phyloP scores from a whole-genome alignment of 257 asterid species.

The Hygrophila difformis region DNA sequence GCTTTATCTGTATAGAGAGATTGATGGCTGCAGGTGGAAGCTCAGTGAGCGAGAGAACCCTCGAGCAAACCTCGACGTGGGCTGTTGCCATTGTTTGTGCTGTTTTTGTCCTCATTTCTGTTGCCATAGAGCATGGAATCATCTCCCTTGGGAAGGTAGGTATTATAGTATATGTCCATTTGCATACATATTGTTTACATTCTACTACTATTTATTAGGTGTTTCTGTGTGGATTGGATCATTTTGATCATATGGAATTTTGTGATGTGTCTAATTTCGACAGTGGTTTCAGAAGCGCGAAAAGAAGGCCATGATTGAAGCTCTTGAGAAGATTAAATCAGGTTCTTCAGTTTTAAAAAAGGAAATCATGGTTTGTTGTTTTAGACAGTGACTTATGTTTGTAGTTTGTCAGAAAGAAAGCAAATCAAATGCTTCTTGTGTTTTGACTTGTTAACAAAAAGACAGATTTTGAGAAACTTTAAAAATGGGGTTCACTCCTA shows the following conservation, averaged over 20 bases:
- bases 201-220: too few species aligned
- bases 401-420: too few species aligned
- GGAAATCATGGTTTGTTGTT: too few species aligned
- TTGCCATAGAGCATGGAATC: slow-evolving; percentile 59
- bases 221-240: too few species aligned
- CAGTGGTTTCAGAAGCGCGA: slow-evolving; percentile 66
- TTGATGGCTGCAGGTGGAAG: slow-evolving; percentile 28
- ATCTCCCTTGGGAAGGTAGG: slow-evolving; percentile 55
- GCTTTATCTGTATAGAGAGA: too few species aligned
- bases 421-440: too few species aligned
- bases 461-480: too few species aligned
- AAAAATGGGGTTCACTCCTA: too few species aligned
- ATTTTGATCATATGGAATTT: too few species aligned
- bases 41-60: slow-evolving; percentile 33
- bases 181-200: too few species aligned
- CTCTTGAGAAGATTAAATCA: slow-evolving; percentile 64
- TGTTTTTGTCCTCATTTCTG: slow-evolving; percentile 44
- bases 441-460: too few species aligned
- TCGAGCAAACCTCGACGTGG: slow-evolving; percentile 80
- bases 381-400: too few species aligned
- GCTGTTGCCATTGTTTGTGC: slow-evolving; percentile 72
- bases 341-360: slow-evolving; percentile 27
- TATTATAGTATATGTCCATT: not conserved
- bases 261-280: not conserved
- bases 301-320: slow-evolving; percentile 58